Base-by-base conservation (phyloP, 2,329 filamentous ascomycete genomes). In the Tolypocladium inflatum region DNA sequence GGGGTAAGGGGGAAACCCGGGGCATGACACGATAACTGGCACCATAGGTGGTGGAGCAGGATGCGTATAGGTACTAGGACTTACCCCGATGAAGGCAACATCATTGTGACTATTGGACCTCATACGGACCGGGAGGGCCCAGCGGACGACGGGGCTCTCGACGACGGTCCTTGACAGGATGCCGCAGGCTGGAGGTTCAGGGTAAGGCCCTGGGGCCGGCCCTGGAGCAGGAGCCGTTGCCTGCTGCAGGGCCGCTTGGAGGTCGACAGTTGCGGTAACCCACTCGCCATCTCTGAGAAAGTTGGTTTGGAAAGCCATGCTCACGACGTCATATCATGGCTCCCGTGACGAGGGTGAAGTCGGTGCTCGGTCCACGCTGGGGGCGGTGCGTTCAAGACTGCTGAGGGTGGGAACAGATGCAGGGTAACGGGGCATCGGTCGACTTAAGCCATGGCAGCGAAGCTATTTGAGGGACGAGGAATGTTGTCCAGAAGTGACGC, bases 71-170 rank as follows among this genome's bases (percentile, higher is more conserved):
- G 26, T 13, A 45, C 37, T 39, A 15, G 21, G 26, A 80, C 84
- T 73, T 78, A 88, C 86, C 57, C 91, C 90, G 58, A 99, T 81
- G 65, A 96, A 91, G 42, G 92, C 87, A 62, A 97, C 84, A 74
- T 97, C 92, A 64, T 94, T 91, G 60, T 85, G 78, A 50, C 79
- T 73, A 55, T 79, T 78, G 57, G 86, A 86, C 59, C 92, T 82
- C 59, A 97, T 77, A 60, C 87, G 84, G n/a, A 87, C 90, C 15
- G 91, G 89, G 17, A 96, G 76, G 50, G 97, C 87, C 77, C 83
- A 88, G 67, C 87, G 87, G 58, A 88, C 81, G 41, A 88, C 77
- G 2, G 92, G 89, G 62, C 89, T 95, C 56, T 86, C 82, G 55
- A 93, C 77, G 37, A 96, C 70, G 0, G 92, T 96, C 66, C 83